Conservation (phyloP, 2,329 filamentous ascomycete species). For the Byssoonygena ceratinophila region DNA sequence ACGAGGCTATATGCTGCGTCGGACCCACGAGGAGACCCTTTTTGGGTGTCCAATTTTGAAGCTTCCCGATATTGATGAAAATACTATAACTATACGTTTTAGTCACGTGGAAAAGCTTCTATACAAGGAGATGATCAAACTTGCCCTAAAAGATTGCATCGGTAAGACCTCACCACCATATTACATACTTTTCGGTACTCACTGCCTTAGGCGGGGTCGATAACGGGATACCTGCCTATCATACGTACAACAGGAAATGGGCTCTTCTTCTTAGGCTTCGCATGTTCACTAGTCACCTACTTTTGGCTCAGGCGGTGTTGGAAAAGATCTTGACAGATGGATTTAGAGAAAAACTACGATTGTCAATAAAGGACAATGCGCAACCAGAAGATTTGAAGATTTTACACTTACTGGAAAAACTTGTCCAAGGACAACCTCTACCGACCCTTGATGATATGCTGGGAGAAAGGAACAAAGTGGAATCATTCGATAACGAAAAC, state of each 20-base stretch:
- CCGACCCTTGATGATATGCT: slow-evolving; percentile 19
- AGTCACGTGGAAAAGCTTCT: slow-evolving; percentile 43
- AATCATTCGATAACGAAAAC: background rate
- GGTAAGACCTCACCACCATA: slow-evolving; percentile 15
- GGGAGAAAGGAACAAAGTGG: slow-evolving; percentile 11
- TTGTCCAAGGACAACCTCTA: slow-evolving; percentile 6
- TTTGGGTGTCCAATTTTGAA: slow-evolving; percentile 46
- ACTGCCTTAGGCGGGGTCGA: background rate
- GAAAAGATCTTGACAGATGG: slow-evolving; percentile 36
- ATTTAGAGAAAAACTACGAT: slow-evolving; percentile 38
- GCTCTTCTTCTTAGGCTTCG: slow-evolving; percentile 43
- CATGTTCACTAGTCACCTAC: slow-evolving; percentile 42
- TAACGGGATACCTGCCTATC: background rate
- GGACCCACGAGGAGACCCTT: slow-evolving; percentile 45
- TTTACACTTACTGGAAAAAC: slow-evolving; percentile 10
- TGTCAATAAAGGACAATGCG: slow-evolving; percentile 22
- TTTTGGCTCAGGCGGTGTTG: slow-evolving; percentile 40
- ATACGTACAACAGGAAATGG: slow-evolving; percentile 6
- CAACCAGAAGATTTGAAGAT: slow-evolving; percentile 21
- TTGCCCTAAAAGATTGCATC: slow-evolving; percentile 29
- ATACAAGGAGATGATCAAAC: slow-evolving; percentile 42
- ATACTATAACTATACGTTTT: slow-evolving; percentile 39
- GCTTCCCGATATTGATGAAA: slow-evolving; percentile 41
- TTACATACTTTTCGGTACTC: background rate
- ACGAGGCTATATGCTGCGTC: slow-evolving; percentile 42